Base-by-base conservation (phyloP, 129 eudicot genomes). In the Chrysanthemum lavandulifolium region DNA sequence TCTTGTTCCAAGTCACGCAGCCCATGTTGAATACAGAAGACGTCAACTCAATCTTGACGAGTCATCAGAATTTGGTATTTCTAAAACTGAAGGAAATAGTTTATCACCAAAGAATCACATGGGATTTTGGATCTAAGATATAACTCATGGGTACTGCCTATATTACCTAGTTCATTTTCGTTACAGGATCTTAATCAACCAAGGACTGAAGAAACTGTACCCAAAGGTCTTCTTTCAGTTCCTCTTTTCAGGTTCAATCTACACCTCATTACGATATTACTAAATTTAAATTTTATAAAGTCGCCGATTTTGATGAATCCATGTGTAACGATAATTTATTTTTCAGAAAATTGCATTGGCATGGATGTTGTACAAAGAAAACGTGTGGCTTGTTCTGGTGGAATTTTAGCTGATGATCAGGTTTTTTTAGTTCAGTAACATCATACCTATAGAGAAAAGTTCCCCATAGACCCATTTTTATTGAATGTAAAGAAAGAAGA, bases 371-470 rank as follows among this genome's bases (percentile, higher is more conserved):
- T 73, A 84, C 56, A 90, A 90, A 80, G 98, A 94, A 88, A 66
- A 49, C 54, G 91, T 75, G 85, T 88, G 10, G 80, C 78, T 62
- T 90, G 97, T 74, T 73, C 82, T 69, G 97, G 98, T 82, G 97
- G 96, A 56, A 84, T 94, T 78, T 85, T 94, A 69, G 98, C 98
- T 59, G 98, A 94, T 79, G 98, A 90, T 67, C 98, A 94, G 96
- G 96, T 89, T 16, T 72, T 56, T 59, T 21, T 31, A 21, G 23
- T 58, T 3, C 4, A 31, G 10, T 13, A 58, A 58, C 36, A 7
- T 59, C 15, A 25, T 25, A 19, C 3, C 33, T 60, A 27, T 27
- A 27, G 29, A 27, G 29, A 27, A 27, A 27, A 1, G 29, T 27
- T 27, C 29, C 29, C 29, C 29, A 27, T 27, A 27, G 29, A 27